Conservation (phyloP, 305 asterid species). For the Fraxinus nigra region DNA sequence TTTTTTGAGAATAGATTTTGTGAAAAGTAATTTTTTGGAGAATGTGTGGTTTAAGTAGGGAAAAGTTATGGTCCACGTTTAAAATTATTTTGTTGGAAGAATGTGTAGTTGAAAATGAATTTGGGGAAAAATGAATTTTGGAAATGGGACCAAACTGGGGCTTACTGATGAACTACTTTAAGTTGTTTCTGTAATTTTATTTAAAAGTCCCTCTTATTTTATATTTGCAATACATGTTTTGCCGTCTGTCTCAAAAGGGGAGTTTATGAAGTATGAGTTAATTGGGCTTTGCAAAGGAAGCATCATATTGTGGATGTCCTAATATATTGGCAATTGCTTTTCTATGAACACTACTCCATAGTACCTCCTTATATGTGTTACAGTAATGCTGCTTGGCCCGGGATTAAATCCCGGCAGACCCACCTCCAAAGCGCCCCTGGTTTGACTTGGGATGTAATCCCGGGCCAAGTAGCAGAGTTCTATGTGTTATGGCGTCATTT, state of each 20-base stretch:
- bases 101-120: neutral
- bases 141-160: neutral
- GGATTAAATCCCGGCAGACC: no score
- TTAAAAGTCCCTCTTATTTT: neutral
- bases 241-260: neutral
- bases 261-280: neutral
- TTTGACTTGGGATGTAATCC: no score
- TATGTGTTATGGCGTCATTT: neutral
- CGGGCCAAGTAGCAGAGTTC: no score
- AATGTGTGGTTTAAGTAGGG: neutral
- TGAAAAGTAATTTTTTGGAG: no score
- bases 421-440: no score
- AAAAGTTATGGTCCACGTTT: neutral
- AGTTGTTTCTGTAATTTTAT: neutral
- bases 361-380: neutral
- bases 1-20: no score
- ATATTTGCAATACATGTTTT: neutral
- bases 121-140: neutral
- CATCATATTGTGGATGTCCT: neutral
- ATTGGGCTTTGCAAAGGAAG: neutral
- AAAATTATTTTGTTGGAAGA: neutral
- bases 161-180: neutral
- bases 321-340: neutral
- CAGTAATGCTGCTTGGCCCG: no score
- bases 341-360: neutral